Conservation (phyloP, 352 stramenopile genomes). For the Phytophthora litchii region DNA sequence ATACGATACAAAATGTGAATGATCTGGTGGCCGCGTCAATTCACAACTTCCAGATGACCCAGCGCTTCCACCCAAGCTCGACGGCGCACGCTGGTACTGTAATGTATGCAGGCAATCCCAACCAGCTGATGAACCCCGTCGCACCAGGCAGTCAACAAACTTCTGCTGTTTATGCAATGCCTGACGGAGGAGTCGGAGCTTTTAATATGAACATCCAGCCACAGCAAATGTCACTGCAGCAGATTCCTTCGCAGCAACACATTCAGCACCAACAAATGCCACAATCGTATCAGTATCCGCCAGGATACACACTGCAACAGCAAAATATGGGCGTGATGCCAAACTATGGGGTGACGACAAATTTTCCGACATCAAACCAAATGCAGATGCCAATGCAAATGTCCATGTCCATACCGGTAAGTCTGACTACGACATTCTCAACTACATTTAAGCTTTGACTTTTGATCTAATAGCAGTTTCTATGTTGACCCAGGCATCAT, state of each 20-base stretch:
- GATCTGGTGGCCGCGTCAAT: constrained; percentile 75
- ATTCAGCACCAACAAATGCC: constrained; percentile 31
- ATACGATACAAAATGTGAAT: constrained; percentile 60
- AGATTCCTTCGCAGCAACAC: constrained; percentile 22
- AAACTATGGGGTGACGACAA: constrained; percentile 59
- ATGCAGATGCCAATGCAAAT: constrained; percentile 56
- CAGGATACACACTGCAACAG: constrained; percentile 51
- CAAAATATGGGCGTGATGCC: constrained; percentile 46
- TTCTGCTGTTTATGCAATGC: constrained; percentile 49
- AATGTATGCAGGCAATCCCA: constrained; percentile 37
- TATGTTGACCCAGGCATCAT: constrained; percentile 26
- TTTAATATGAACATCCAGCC: constrained; percentile 49
- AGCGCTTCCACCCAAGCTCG: constrained; percentile 53
- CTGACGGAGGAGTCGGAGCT: constrained; percentile 31
- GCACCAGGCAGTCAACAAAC: constrained; percentile 26
- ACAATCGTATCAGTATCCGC: constrained; percentile 39
- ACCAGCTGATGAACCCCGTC: constrained; percentile 26
- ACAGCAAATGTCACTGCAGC: constrained; percentile 30
- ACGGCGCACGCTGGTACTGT: constrained; percentile 26
- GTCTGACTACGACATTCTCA: constrained; percentile 2
- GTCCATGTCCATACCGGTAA: constrained; percentile 37
- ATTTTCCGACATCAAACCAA: constrained; percentile 38
- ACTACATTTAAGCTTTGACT: constrained; percentile 5
- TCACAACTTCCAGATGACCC: constrained; percentile 77
- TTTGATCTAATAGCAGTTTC: constrained; percentile 7